Percentiles rank a stretch among this genome's conserved stretches.
phyloP scores from a whole-genome alignment of 2,329 filamentous ascomycete species.

The Nigrospora oryzae region DNA sequence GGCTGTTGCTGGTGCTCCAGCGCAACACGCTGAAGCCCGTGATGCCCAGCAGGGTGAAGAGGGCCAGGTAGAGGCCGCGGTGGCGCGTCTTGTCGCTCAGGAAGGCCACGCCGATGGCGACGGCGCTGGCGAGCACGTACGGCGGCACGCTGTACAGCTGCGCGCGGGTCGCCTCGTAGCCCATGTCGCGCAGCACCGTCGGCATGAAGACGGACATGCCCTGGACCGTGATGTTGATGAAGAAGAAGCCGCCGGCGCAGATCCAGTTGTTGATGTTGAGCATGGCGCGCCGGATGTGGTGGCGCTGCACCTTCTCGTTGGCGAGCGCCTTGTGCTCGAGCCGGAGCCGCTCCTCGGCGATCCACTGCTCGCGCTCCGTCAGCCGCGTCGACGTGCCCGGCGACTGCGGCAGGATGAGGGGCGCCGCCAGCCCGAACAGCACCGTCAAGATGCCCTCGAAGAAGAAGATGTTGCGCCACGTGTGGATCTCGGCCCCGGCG shows the following conservation, averaged over 20 bases:
- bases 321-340: conserved; percentile 37
- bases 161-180: conserved; percentile 27
- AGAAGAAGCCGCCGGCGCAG: conserved; percentile 49
- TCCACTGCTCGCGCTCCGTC: conserved; percentile 41
- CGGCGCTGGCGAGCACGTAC: conserved; percentile 29
- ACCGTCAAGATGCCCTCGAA: conserved; percentile 51
- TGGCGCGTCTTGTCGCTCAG: conserved; percentile 31
- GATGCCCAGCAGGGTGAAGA: conserved; percentile 31
- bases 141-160: conserved; percentile 36
- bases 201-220: conserved; percentile 40
- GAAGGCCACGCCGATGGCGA: conserved; percentile 29
- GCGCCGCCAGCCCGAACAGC: conserved; percentile 35
- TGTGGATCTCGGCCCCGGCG: conserved; percentile 30
- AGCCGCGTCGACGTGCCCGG: conserved; percentile 41
- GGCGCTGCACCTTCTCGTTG: conserved; percentile 35
- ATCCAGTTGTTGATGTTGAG: conserved; percentile 51
- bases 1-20: conserved; percentile 23
- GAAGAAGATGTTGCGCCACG: conserved; percentile 55
- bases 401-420: conserved; percentile 41
- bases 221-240: conserved; percentile 53
- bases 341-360: conserved; percentile 42
- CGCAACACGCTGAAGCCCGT: conserved; percentile 44
- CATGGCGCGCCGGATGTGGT: conserved; percentile 42
- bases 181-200: conserved; percentile 34
- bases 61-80: conserved; percentile 30